These are phyloP conservation scores for Syzygium aqueum DNA, from an alignment of 345 rosid species.

Conservation along the genomic window DNA sequence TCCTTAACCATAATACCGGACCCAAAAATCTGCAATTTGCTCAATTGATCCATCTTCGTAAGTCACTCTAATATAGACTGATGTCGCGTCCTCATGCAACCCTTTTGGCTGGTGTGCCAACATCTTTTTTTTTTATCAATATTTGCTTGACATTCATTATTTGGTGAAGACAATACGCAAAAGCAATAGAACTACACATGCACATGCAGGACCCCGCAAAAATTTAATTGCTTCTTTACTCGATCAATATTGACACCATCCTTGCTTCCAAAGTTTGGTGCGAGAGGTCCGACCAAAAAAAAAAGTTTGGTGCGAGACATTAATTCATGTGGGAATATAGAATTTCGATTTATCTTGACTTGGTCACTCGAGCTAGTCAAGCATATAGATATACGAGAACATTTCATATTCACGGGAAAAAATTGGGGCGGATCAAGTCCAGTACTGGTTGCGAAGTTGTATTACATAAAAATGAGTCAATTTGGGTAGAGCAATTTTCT, in stretches of 20 bases:
- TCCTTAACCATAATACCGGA: not conserved
- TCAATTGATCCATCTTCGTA: not conserved
- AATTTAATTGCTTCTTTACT: not conserved
- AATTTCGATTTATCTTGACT: not conserved
- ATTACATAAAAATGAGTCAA: not conserved
- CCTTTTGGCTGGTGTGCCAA: not conserved
- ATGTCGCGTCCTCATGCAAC: not conserved
- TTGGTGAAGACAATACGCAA: not conserved
- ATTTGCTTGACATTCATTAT: not conserved
- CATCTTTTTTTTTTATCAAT: not conserved
- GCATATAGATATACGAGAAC: not conserved
- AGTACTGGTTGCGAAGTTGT: fast-evolving
- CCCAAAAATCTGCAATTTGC: not conserved
- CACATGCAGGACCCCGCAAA: not conserved
- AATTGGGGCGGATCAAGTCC: fast-evolving
- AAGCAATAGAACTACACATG: not conserved
- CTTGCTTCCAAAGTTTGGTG: not conserved
- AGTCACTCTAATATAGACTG: not conserved
- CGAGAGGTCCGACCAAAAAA: not conserved
- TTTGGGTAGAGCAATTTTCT: not conserved
- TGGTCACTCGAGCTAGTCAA: not conserved
- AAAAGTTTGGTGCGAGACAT: too few relatives aligned
- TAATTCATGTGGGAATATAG: not conserved
- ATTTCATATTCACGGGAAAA: not conserved
- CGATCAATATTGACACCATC: not conserved